phyloP scores from a whole-genome alignment of 2,329 filamentous ascomycete species.

The Gaeumannomyces tritici region DNA sequence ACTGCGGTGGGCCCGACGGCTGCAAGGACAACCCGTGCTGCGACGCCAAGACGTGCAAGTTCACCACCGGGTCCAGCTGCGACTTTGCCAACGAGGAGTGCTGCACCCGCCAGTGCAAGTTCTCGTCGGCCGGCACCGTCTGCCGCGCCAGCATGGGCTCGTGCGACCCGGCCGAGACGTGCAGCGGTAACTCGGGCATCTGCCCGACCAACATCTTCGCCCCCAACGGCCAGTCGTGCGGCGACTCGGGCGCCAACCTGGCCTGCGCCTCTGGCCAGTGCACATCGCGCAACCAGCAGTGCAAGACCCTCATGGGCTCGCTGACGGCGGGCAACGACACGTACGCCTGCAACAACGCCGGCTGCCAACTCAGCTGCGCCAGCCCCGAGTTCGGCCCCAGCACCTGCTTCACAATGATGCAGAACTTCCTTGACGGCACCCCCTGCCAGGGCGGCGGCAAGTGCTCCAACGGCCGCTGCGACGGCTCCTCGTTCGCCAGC shows the following conservation, averaged over 20 bases:
- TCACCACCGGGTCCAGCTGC: constrained; percentile 66
- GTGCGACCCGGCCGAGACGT: constrained; percentile 82
- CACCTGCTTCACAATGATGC: constrained; percentile 66
- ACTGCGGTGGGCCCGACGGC: constrained; percentile 69
- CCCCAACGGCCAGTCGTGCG: constrained; percentile 64
- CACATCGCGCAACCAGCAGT: constrained; percentile 84
- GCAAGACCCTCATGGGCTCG: constrained; percentile 71
- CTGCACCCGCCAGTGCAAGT: constrained; percentile 58
- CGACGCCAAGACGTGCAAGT: constrained; percentile 77
- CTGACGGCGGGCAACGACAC: constrained; percentile 68
- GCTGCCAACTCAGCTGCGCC: constrained; percentile 69
- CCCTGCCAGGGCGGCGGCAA: constrained; percentile 69
- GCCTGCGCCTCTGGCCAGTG: constrained; percentile 88
- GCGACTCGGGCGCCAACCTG: constrained; percentile 50
- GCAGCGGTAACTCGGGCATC: constrained; percentile 58
- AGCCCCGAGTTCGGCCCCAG: constrained; percentile 57
- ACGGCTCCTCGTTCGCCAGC: constrained; percentile 57
- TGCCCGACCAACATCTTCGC: constrained; percentile 68
- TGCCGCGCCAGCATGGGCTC: constrained; percentile 71
- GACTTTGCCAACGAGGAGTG: constrained; percentile 76
- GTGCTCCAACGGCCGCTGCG: constrained; percentile 71
- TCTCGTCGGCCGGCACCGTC: constrained; percentile 56
- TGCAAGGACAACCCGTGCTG: constrained; percentile 77
- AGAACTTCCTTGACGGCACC: constrained; percentile 92
- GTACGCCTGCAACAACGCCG: constrained; percentile 62